Evolutionary conservation across 2,329 filamentous ascomycete species (phyloP).

Genomic region (Sarocladiaceae sp.): DNA sequence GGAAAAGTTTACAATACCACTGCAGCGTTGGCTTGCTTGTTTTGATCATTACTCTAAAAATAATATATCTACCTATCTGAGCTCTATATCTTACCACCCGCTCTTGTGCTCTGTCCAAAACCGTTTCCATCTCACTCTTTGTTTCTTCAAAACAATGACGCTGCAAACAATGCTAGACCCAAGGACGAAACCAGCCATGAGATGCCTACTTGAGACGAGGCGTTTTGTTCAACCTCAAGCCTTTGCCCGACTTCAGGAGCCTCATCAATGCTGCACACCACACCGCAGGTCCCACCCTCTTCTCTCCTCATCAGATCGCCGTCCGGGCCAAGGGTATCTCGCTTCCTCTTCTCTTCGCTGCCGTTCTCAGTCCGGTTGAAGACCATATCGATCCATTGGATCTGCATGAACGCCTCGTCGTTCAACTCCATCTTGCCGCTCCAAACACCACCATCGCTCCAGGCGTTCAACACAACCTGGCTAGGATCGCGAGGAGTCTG

Average conservation of each 20-base stretch:
- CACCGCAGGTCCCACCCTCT: constrained; percentile 16
- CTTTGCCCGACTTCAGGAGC: constrained; percentile 17
- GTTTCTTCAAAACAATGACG: not conserved
- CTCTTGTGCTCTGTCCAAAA: too few relatives aligned
- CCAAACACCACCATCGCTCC: constrained; percentile 58
- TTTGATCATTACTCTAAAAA: not conserved
- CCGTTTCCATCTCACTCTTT: not conserved
- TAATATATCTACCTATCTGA: too few relatives aligned
- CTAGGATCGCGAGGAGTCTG: constrained; percentile 50
- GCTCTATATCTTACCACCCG: too few relatives aligned
- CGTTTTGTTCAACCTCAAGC: constrained; percentile 6
- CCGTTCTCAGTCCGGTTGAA: constrained; percentile 38
- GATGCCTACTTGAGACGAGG: not conserved
- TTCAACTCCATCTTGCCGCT: constrained; percentile 52
- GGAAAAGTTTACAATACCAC: not conserved
- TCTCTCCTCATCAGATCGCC: constrained; percentile 30
- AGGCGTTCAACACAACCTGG: constrained; percentile 54
- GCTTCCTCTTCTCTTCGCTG: constrained; percentile 7
- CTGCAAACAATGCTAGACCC: not conserved
- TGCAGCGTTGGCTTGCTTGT: not conserved
- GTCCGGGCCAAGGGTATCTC: constrained; percentile 16
- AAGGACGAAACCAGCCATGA: not conserved
- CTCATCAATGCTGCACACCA: constrained; percentile 30
- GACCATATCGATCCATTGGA: constrained; percentile 60
- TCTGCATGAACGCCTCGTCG: constrained; percentile 48